phyloP scores from a whole-genome alignment of 2,329 filamentous ascomycete species.

The Fusarium vanettenii region DNA sequence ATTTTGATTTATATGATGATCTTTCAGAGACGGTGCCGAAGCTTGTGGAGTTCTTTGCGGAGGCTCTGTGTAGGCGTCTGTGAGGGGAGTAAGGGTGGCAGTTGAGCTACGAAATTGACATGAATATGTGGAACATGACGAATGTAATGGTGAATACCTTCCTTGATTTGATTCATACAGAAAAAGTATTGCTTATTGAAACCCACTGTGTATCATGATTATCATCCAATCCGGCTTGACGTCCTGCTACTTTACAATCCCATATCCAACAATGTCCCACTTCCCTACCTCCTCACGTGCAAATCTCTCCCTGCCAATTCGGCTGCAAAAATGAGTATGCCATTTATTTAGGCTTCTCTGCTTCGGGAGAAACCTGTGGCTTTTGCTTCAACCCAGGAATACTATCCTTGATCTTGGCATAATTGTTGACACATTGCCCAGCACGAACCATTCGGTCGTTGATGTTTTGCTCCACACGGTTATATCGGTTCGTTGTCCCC shows the following conservation, averaged over 20 bases:
- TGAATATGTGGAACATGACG: neutral
- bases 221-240: too few relatives aligned
- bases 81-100: neutral
- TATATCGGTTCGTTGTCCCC: neutral
- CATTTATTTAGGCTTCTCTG: neutral
- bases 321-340: too few relatives aligned
- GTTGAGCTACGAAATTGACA: neutral
- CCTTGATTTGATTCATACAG: too few relatives aligned
- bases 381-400: neutral
- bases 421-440: neutral
- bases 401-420: neutral
- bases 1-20: neutral
- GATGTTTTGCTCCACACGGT: constrained; percentile 12
- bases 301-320: too few relatives aligned
- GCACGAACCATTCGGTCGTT: neutral
- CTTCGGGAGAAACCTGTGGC: neutral
- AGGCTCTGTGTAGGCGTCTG: neutral
- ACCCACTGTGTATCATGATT: too few relatives aligned
- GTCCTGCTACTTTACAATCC: too few relatives aligned
- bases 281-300: too few relatives aligned
- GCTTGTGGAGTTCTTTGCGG: neutral
- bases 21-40: neutral
- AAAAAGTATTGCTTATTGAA: too few relatives aligned
- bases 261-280: too few relatives aligned
- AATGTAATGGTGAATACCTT: neutral